Conservation (phyloP, 2,329 filamentous ascomycete species). For the Arthrinium puccinioides region DNA sequence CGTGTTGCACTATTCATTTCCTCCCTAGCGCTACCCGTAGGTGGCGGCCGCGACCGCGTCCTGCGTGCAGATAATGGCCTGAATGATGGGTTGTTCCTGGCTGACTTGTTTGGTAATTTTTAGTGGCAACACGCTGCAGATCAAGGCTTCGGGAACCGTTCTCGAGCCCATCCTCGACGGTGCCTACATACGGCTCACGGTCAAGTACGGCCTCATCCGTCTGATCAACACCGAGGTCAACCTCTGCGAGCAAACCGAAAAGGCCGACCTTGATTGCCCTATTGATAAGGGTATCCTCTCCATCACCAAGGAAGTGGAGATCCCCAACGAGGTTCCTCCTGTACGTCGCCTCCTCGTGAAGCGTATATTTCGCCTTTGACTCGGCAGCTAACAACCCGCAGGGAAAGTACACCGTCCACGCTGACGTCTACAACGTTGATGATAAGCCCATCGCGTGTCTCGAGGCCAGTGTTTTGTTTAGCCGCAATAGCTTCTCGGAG, state of each 20-base stretch:
- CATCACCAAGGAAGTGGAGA: conserved; percentile 73
- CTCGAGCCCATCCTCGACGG: conserved; percentile 66
- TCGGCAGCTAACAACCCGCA: conserved; percentile 24
- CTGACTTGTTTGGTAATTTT: conserved; percentile 5
- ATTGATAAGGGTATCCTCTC: conserved; percentile 69
- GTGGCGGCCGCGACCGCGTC: too few species aligned
- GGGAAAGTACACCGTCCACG: conserved; percentile 86
- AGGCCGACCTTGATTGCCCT: conserved; percentile 85
- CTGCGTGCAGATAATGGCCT: too few species aligned
- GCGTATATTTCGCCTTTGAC: neutral
- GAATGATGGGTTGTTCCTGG: too few species aligned
- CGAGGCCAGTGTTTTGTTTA: conserved; percentile 63
- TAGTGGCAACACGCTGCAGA: conserved; percentile 71
- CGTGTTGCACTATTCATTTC: too few species aligned
- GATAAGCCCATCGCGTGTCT: conserved; percentile 78
- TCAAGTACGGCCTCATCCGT: conserved; percentile 92
- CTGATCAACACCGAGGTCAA: conserved; percentile 76
- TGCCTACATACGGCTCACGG: conserved; percentile 72
- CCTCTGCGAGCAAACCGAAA: conserved; percentile 81
- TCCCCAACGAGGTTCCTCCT: conserved; percentile 82
- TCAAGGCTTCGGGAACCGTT: conserved; percentile 73
- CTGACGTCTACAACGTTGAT: conserved; percentile 74
- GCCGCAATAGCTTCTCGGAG: conserved; percentile 34
- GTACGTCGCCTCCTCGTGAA: conserved; percentile 46
- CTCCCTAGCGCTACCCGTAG: too few species aligned